phyloP scores from a whole-genome alignment of 805 yeast species.

The Metschnikowia proteae region DNA sequence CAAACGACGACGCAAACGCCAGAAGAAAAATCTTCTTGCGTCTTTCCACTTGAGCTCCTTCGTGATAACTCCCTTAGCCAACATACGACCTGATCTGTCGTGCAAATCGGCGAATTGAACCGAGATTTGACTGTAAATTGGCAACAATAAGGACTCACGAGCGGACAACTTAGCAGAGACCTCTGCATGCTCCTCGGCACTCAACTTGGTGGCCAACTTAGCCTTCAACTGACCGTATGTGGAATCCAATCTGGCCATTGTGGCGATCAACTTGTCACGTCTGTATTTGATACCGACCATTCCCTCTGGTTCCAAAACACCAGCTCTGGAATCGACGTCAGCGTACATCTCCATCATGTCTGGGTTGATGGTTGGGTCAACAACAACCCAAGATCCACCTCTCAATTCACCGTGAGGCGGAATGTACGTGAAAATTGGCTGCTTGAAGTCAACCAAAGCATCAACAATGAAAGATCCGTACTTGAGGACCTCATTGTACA shows the following conservation, averaged over 20 bases:
- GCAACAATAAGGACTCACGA: constrained; percentile 77
- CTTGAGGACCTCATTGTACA: constrained; percentile 97
- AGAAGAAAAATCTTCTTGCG: constrained; percentile 95
- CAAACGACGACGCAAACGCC: constrained; percentile 96
- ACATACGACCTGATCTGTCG: constrained; percentile 96
- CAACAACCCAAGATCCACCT: constrained; percentile 99
- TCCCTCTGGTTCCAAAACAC: constrained; percentile 98
- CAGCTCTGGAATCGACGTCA: constrained; percentile 91
- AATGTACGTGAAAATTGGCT: constrained; percentile 93
- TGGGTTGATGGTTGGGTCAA: constrained; percentile 94
- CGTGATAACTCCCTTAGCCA: constrained; percentile 87
- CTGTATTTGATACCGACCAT: constrained; percentile 98
- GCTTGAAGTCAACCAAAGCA: constrained; percentile 91
- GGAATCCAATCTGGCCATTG: constrained; percentile 86
- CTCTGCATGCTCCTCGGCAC: constrained; percentile 63
- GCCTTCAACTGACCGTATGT: constrained; percentile 65
- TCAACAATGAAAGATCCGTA: constrained; percentile 97
- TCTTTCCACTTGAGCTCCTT: constrained; percentile 82
- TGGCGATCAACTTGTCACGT: constrained; percentile 83
- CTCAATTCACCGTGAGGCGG: constrained; percentile 98
- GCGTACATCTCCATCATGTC: constrained; percentile 99
- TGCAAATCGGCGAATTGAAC: constrained; percentile 97
- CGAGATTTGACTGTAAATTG: constrained; percentile 87
- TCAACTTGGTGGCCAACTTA: constrained; percentile 49
- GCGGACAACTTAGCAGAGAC: constrained; percentile 63